Base-by-base conservation (phyloP, 2,329 filamentous ascomycete species). In the Penicillium aurantiogriseum region DNA sequence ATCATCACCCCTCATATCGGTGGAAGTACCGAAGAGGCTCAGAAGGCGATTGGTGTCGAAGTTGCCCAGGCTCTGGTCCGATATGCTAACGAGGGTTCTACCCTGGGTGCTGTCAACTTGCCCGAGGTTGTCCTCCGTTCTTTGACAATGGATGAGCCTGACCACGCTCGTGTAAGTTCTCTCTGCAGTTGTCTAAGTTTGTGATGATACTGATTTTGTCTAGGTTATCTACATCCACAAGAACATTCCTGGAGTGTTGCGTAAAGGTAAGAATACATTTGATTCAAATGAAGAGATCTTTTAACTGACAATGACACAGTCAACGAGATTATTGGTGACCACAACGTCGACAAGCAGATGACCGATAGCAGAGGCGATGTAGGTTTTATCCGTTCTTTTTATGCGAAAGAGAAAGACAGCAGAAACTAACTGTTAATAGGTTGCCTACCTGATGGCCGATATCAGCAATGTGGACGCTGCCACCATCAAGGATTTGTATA, bases 271-370 rank as follows among this genome's bases (percentile, higher is more conserved):
- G 71, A 49, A 25, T 17, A 19, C 4, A 25, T 38, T 17, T 3
- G 25, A 10, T 13, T 10, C 4, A 38, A 23, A 43, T 7, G 9
- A 19, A 25, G 17, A 3, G 49, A 36, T 19, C 19, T 35, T 2
- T 33, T 19, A 50, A 23, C 57, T 58, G 21, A 58, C 58, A 46
- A 49, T 54, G 56, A 6, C 31, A 47, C 62, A 88, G 94, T 99
- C 65, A 99, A 99, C 81, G 90, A 94, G 70, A 91, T 97, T 61
- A 83, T 99, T 47, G 90, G 89, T 43, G 88, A 95, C 70, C 92
- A 99, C 81, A 99, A 99, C 75, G 92, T 99, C 67, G 93, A 97
- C 80, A 97, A 97, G 83, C 94, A 99, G 79, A 97, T 95, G 81
- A 94, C 91, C 50, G 94, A 97, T 75, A 96, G 90, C 77, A 89